Percentiles rank a stretch among this genome's conserved stretches.
Conservation (phyloP, 1,284 basidiomycete genomes). For the Pseudozyma flocculosa region DNA sequence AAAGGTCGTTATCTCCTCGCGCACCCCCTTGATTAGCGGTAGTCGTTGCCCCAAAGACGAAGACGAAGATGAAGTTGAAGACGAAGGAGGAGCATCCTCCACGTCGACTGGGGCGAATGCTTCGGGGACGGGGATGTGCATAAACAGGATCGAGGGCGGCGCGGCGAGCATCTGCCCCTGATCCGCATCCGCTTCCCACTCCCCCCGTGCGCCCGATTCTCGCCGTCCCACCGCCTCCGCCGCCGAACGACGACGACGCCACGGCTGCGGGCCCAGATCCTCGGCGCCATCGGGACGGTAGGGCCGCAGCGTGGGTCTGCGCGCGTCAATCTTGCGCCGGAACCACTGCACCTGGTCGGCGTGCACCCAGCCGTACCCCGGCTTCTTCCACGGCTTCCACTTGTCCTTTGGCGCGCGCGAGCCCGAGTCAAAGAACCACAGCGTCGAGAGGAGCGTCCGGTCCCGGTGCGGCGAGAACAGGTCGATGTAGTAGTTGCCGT, state of each 20-base stretch:
- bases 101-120: slow-evolving; percentile 29
- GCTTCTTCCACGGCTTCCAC: slow-evolving; percentile 34
- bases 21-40: slow-evolving; percentile 6
- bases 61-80: not conserved
- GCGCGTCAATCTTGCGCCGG: slow-evolving; percentile 7
- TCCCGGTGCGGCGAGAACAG: slow-evolving; percentile 14
- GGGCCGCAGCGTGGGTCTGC: slow-evolving; percentile 22
- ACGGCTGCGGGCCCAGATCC: slow-evolving; percentile 24
- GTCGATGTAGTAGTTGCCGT: slow-evolving; percentile 19
- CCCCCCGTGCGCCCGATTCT: not conserved
- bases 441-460: slow-evolving; percentile 78
- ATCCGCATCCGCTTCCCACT: slow-evolving; percentile 25
- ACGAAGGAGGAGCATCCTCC: too few species aligned
- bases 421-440: slow-evolving; percentile 92
- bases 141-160: slow-evolving; percentile 47
- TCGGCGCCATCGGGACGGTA: slow-evolving; percentile 35
- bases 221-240: not conserved
- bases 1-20: slow-evolving; percentile 28
- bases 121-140: slow-evolving; percentile 57
- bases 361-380: slow-evolving; percentile 45
- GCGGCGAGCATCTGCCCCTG: slow-evolving; percentile 12
- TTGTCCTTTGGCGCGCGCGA: slow-evolving; percentile 50
- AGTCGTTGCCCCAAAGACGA: not conserved
- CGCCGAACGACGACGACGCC: not conserved
- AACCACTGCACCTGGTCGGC: slow-evolving; percentile 53